These are phyloP conservation scores for Arachis stenosperma DNA, from an alignment of 306 rosid genomes.

Conservation along the genomic window DNA sequence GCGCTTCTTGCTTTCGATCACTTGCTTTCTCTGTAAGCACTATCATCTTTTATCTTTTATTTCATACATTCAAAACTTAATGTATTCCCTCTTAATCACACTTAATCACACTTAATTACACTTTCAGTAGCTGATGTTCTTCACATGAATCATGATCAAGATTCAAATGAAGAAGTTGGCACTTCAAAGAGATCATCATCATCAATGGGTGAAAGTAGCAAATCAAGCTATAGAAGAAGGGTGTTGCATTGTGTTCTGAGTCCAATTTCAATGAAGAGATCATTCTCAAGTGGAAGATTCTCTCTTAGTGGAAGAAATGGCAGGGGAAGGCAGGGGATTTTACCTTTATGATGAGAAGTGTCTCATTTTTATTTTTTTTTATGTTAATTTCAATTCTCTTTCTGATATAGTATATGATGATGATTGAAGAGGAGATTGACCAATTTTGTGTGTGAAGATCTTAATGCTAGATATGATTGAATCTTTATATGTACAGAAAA, in stretches of 20 bases:
- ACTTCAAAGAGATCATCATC: slow-evolving; percentile 53
- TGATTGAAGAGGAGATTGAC: slow-evolving; percentile 30
- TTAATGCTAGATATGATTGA: slow-evolving; percentile 24
- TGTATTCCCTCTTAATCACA: too few species aligned
- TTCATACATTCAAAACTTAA: too few species aligned
- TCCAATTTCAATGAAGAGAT: slow-evolving; percentile 87
- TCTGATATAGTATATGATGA: slow-evolving; percentile 8
- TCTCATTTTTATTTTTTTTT: background rate
- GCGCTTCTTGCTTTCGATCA: too few species aligned
- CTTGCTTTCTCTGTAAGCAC: too few species aligned
- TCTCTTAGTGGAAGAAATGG: slow-evolving; percentile 55
- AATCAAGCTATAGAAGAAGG: slow-evolving; percentile 51
- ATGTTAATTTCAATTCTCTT: background rate
- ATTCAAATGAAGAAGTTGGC: slow-evolving; percentile 45
- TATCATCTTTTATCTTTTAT: too few species aligned
- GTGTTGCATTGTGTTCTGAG: slow-evolving; percentile 60
- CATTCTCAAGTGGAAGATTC: slow-evolving; percentile 85
- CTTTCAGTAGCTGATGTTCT: slow-evolving; percentile 57
- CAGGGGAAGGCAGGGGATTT: slow-evolving; percentile 57
- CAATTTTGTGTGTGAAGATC: slow-evolving; percentile 39
- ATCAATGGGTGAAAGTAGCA: slow-evolving; percentile 53
- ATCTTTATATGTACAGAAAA: background rate
- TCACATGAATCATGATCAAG: slow-evolving; percentile 51
- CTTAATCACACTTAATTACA: too few species aligned
- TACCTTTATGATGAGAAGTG: slow-evolving; percentile 50